Evolutionary conservation across 345 rosid species (phyloP), one percentile per base, ranked within the genome.

Genomic region (Populus pruinosa): DNA sequence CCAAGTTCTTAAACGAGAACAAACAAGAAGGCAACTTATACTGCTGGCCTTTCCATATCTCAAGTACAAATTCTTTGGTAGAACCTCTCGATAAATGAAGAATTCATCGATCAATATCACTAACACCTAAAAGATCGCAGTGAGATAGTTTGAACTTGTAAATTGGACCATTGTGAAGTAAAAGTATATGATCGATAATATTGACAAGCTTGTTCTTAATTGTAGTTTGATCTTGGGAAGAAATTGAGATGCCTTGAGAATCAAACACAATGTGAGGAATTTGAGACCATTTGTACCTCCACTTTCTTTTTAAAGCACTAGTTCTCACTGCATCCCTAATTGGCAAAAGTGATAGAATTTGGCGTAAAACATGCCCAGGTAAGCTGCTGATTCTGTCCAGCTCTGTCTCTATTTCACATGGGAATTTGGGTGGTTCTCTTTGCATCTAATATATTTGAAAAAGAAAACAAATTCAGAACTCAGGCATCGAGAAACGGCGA

Each of bases 71-170:
- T 80, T 89, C 95, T 62, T 86, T 87, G 82, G 85, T 71, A 49
- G 85, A 75, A 70, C 84, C 78, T 81, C 93, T 89, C n/a, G 91
- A 91, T n/a, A 91, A 68, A 81, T 79, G 82, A 78, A 91, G 91
- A 79, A 86, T 89, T 93, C 93, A 91, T 65, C 92, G 80, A 76
- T 91, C 93, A 68, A 89, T 89, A 77, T 91, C 95, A 63, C 82
- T 74, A 72, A 85, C 83, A 43, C 91, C 93, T 9, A 89, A 72
- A 81, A 88, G 92, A 71, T 91, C 93, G 55, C 88, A 87, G 77
- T 89, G 93, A 76, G 93, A 91, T 64, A 91, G 93, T 77, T 88
- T 88, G 79, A 91, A 89, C 85, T 86, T 91, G 79, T 83, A 74
- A 70, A 88, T 79, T 0, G 93, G 88, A 62, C 91, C 91, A 25